Evolutionary conservation across 1,284 basidiomycete genomes (phyloP).

Genomic region (Cerrena zonata): DNA sequence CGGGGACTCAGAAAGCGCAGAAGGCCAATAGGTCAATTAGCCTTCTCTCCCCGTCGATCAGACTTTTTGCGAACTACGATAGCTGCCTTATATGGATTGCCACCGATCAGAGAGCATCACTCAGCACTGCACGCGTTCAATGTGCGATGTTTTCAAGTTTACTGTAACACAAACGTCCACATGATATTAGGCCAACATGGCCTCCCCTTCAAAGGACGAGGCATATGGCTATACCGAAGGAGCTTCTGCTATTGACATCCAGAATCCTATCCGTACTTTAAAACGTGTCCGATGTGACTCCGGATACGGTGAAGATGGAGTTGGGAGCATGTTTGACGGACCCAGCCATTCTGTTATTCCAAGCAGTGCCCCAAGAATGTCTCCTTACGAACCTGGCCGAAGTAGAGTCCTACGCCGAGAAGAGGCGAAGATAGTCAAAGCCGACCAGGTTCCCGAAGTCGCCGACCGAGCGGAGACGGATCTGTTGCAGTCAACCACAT

Average conservation of each 20-base stretch:
- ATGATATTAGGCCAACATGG: too few relatives aligned
- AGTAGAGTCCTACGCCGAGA: slow-evolving; percentile 48
- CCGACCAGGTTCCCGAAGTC: slow-evolving; percentile 20
- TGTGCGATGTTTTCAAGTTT: too few relatives aligned
- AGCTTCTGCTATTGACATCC: slow-evolving; percentile 69
- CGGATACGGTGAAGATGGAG: slow-evolving; percentile 53
- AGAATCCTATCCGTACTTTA: slow-evolving; percentile 45
- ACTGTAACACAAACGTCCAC: too few relatives aligned
- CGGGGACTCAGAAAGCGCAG: slow-evolving; percentile 50
- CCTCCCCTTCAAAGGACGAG: background rate
- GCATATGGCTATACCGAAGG: slow-evolving; percentile 75
- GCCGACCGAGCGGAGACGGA: slow-evolving; percentile 43
- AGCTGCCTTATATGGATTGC: too few relatives aligned
- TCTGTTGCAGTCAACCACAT: too few relatives aligned
- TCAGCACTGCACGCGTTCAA: too few relatives aligned
- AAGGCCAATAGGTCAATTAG: slow-evolving; percentile 63
- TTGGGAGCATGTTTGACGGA: slow-evolving; percentile 70
- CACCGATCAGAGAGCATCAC: too few relatives aligned
- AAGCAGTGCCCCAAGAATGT: slow-evolving; percentile 74
- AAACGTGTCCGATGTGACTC: slow-evolving; percentile 59
- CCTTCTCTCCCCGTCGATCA: too few relatives aligned
- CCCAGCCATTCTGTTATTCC: slow-evolving; percentile 67
- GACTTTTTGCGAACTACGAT: too few relatives aligned
- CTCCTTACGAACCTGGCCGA: slow-evolving; percentile 45
- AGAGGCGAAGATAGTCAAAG: slow-evolving; percentile 42